phyloP scores from a whole-genome alignment of 176 grass and related monocot species.

The bread wheat (Triticum aestivum) region IWGSC_CS_RefSeq_v2.1 NC_057800.1:748392097-748392596 shows the following conservation, averaged over 20 bases:
- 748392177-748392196: background rate
- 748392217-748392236: background rate
- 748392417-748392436: constrained; percentile 45
- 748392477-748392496: constrained; percentile 70
- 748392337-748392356: constrained; percentile 36
- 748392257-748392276: background rate
- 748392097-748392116: constrained; percentile 50
- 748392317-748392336: constrained; percentile 48
- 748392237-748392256: background rate
- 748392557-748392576: constrained; percentile 9
- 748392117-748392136: constrained; percentile 22
- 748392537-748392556: constrained; percentile 49
- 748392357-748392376: constrained; percentile 53
- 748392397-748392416: constrained; percentile 46
- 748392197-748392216: constrained; percentile 41
- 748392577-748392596: background rate
- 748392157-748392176: background rate
- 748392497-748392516: constrained; percentile 74
- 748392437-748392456: constrained; percentile 49
- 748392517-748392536: constrained; percentile 59
- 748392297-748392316: too few species aligned
- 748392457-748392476: constrained; percentile 56
- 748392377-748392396: background rate
- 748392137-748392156: background rate
- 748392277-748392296: too few species aligned